These are phyloP conservation scores for Hypoxylon fragiforme DNA, from an alignment of 495 filamentous ascomycete genomes.

Conservation along the genomic window DNA sequence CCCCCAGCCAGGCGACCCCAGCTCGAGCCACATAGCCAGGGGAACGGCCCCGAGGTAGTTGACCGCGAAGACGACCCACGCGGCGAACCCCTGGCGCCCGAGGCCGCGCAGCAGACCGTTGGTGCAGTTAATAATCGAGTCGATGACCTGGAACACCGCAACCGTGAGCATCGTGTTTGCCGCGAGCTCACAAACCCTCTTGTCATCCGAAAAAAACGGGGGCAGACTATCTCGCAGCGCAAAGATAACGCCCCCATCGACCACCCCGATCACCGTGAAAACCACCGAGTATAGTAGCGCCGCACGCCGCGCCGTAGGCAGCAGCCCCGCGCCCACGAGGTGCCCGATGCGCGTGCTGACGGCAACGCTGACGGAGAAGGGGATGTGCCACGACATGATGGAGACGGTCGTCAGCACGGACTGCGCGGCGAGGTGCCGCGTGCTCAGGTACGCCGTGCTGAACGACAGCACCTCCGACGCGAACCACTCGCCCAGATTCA, in stretches of 20 bases:
- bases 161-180: constrained; percentile 45
- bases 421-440: constrained; percentile 64
- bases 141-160: constrained; percentile 42
- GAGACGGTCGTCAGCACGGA: constrained; percentile 64
- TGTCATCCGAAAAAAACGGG: constrained; percentile 44
- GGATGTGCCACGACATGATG: constrained; percentile 66
- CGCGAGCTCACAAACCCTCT: constrained; percentile 33
- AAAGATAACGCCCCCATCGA: constrained; percentile 41
- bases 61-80: constrained; percentile 69
- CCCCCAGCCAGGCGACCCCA: constrained; percentile 59
- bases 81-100: constrained; percentile 70
- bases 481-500: constrained; percentile 60
- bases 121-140: constrained; percentile 47
- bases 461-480: constrained; percentile 62
- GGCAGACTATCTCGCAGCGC: constrained; percentile 38
- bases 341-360: constrained; percentile 67
- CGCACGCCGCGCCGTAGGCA: constrained; percentile 38
- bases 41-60: constrained; percentile 77
- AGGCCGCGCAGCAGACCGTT: constrained; percentile 72
- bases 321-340: constrained; percentile 57
- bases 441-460: constrained; percentile 51
- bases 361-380: constrained; percentile 66
- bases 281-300: constrained; percentile 38
- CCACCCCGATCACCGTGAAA: constrained; percentile 34
- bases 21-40: constrained; percentile 65